Evolutionary conservation across 805 yeast genomes (phyloP).

Genomic region (Candida vartiovaarae): DNA sequence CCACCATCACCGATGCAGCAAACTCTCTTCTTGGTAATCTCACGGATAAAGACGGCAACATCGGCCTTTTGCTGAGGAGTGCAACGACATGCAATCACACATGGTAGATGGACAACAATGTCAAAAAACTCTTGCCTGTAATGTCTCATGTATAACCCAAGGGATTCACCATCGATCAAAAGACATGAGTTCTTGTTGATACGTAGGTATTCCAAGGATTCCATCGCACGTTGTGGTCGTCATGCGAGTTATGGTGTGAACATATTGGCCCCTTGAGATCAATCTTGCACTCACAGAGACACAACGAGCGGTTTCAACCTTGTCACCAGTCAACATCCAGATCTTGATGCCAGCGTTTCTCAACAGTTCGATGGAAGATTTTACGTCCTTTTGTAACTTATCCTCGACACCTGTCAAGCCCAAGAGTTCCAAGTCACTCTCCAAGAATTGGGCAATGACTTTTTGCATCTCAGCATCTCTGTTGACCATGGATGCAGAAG

Average conservation of each 20-base stretch:
- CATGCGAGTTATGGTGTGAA: slow-evolving; percentile 75
- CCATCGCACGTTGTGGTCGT: slow-evolving; percentile 57
- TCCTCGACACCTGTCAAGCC: slow-evolving; percentile 99
- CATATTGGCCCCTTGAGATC: slow-evolving; percentile 88
- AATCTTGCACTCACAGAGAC: slow-evolving; percentile 94
- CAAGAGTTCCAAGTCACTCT: slow-evolving; percentile 72
- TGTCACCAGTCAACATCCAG: slow-evolving; percentile 99
- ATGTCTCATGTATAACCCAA: slow-evolving; percentile 58
- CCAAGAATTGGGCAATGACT: slow-evolving; percentile 64
- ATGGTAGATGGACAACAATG: slow-evolving; percentile 72
- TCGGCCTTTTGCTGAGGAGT: slow-evolving; percentile 99
- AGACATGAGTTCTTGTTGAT: slow-evolving; percentile 59
- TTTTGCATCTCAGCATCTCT: slow-evolving; percentile 71
- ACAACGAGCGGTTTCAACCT: slow-evolving; percentile 97
- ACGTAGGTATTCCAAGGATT: slow-evolving; percentile 64
- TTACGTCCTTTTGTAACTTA: slow-evolving; percentile 84
- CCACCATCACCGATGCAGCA: slow-evolving; percentile 99
- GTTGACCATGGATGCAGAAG: slow-evolving; percentile 70
- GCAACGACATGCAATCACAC: slow-evolving; percentile 97
- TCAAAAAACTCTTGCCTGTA: slow-evolving; percentile 69
- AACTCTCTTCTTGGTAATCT: slow-evolving; percentile 78
- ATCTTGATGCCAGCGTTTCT: slow-evolving; percentile 96
- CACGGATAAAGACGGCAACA: slow-evolving; percentile 74
- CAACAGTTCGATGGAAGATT: slow-evolving; percentile 82
- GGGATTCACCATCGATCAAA: slow-evolving; percentile 89